Percentiles rank a stretch among this genome's conserved stretches.
phyloP scores from a whole-genome alignment of 495 filamentous ascomycete genomes.

The Thermothielavioides terrestris region DNA sequence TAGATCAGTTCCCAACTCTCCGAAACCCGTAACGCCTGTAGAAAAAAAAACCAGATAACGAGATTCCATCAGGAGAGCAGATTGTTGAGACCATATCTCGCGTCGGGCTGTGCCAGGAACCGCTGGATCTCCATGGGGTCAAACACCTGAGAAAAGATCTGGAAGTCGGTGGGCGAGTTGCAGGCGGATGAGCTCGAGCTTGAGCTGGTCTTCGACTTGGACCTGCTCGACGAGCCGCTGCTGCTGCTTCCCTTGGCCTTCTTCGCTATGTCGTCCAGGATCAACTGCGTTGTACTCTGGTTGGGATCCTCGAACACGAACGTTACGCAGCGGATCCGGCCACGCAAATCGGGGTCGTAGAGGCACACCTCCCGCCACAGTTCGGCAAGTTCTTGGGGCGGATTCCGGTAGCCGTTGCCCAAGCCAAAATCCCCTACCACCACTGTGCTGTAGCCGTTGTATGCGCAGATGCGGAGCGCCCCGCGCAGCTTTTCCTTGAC shows the following conservation, averaged over 20 bases:
- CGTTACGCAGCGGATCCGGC: constrained; percentile 57
- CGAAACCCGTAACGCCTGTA: not conserved
- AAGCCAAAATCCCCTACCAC: constrained; percentile 65
- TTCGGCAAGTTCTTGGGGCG: constrained; percentile 54
- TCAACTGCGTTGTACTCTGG: constrained; percentile 38
- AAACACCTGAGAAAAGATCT: constrained; percentile 38
- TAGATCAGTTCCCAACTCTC: not conserved
- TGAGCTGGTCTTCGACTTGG: constrained; percentile 21
- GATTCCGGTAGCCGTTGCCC: constrained; percentile 61
- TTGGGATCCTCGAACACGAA: constrained; percentile 55
- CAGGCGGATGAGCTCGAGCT: constrained; percentile 15
- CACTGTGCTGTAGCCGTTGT: constrained; percentile 48
- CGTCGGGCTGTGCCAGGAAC: constrained; percentile 35
- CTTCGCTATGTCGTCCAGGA: constrained; percentile 40
- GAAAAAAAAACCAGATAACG: not conserved
- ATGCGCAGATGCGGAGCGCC: constrained; percentile 57
- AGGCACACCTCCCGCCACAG: constrained; percentile 63
- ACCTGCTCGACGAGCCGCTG: constrained; percentile 27
- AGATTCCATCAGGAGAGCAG: constrained; percentile 22
- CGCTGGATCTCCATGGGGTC: constrained; percentile 31
- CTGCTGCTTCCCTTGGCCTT: constrained; percentile 29
- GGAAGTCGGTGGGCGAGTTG: constrained; percentile 31
- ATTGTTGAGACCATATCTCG: constrained; percentile 37
- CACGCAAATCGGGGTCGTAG: constrained; percentile 55
- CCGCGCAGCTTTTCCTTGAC: constrained; percentile 64